Conservation (phyloP, 768 basidiomycete species). For the Sporobolomyces roseus region DNA sequence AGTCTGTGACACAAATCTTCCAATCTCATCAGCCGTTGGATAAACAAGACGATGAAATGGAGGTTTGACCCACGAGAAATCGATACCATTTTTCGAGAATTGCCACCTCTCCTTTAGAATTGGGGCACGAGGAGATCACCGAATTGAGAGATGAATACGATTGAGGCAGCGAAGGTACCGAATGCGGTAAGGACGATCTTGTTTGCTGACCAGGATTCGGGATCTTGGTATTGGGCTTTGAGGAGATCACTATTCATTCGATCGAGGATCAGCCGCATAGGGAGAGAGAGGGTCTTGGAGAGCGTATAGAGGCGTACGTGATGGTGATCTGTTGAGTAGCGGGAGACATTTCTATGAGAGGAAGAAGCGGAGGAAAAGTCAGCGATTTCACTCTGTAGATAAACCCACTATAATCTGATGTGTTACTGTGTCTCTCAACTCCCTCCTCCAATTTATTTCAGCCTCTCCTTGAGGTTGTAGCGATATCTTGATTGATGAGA, state of each 20-base stretch:
- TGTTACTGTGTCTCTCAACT: too few species aligned
- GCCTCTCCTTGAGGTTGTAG: too few species aligned
- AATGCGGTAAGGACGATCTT: conserved; percentile 27
- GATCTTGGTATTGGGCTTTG: conserved; percentile 22
- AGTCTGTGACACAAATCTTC: too few species aligned
- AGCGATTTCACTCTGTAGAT: background rate
- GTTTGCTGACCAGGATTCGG: conserved; percentile 32
- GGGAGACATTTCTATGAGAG: background rate
- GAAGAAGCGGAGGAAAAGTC: background rate
- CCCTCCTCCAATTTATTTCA: too few species aligned
- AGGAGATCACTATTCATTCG: conserved; percentile 4
- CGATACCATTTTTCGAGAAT: too few species aligned
- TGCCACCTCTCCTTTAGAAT: too few species aligned
- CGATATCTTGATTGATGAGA: too few species aligned
- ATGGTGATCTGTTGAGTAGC: conserved; percentile 22
- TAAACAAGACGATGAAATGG: too few species aligned
- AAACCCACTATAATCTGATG: too few species aligned
- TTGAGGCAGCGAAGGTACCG: conserved; percentile 23
- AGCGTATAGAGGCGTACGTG: background rate
- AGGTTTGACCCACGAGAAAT: too few species aligned
- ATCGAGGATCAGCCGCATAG: too few species aligned
- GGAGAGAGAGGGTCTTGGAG: background rate
- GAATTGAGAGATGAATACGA: conserved; percentile 29
- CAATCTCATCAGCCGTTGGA: too few species aligned
- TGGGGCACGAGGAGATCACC: conserved; percentile 36